Conservation (phyloP, 352 stramenopile genomes). For the Phytophthora capsici region DNA sequence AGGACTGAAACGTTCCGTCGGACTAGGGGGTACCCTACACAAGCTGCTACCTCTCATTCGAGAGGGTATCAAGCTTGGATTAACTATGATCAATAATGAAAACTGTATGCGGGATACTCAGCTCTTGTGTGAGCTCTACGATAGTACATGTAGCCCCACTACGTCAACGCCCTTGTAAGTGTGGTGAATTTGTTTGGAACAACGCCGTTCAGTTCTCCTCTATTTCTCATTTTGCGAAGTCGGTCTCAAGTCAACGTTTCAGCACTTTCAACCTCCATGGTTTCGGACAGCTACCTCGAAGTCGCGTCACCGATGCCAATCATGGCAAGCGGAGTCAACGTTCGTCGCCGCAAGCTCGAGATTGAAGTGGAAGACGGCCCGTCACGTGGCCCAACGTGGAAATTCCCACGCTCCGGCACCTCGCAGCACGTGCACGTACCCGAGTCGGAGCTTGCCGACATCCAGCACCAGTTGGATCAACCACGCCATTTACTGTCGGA, state of each 20-base stretch:
- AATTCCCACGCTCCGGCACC: constrained; percentile 39
- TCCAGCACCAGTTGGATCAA: constrained; percentile 32
- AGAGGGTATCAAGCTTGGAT: not conserved
- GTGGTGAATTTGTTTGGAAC: not conserved
- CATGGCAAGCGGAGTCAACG: constrained; percentile 11
- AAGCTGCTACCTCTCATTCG: not conserved
- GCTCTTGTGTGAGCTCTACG: not conserved
- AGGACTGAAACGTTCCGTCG: not conserved
- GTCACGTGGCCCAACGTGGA: constrained; percentile 33
- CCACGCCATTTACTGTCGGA: constrained; percentile 49
- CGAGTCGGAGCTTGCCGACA: constrained; percentile 34
- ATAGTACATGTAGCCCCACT: constrained; percentile 2
- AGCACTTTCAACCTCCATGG: constrained; percentile 5
- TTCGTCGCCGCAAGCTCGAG: constrained; percentile 44
- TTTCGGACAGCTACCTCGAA: constrained; percentile 24
- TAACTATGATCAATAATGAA: too few species aligned
- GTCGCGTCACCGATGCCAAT: constrained; percentile 22
- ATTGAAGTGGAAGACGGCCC: constrained; percentile 43
- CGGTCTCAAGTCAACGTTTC: constrained; percentile 15
- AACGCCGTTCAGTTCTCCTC: constrained; percentile 1
- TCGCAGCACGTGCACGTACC: constrained; percentile 36
- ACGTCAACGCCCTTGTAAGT: not conserved
- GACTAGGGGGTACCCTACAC: not conserved
- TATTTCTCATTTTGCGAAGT: constrained; percentile 26
- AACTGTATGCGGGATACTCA: too few species aligned